phyloP scores from a whole-genome alignment of 345 rosid species.

The rapeseed (Brassica napus) region Da-Ae NC_063439.1:723001-723500 shows the following conservation, averaged over 20 bases:
- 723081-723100: slow-evolving; percentile 2
- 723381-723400: no score
- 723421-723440: no score
- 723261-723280: no score
- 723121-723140: neutral
- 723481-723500: no score
- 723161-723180: neutral
- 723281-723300: no score
- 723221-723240: neutral
- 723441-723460: no score
- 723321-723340: no score
- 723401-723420: no score
- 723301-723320: no score
- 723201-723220: neutral
- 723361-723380: no score
- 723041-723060: slow-evolving; percentile 12
- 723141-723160: neutral
- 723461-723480: no score
- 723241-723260: neutral
- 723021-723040: slow-evolving; percentile 2
- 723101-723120: neutral
- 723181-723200: neutral
- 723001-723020: neutral
- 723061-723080: slow-evolving; percentile 6
- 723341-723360: no score